Conservation (phyloP, 495 filamentous ascomycete species). For the Aspergillus haitiensis region DNA sequence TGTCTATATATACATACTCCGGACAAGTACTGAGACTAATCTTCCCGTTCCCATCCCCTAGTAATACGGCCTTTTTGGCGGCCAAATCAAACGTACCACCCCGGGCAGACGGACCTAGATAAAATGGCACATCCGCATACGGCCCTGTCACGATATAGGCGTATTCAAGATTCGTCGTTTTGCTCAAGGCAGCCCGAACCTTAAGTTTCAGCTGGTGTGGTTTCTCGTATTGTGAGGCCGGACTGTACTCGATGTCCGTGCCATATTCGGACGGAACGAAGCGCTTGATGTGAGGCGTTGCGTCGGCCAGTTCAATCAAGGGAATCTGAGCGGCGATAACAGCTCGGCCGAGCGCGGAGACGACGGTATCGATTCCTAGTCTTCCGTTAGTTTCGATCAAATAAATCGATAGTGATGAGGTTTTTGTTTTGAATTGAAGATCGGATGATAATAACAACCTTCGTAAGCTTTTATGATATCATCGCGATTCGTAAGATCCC, state of each 20-base stretch:
- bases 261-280: slow-evolving; percentile 75
- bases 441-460: too few relatives aligned
- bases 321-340: slow-evolving; percentile 58
- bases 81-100: slow-evolving; percentile 57
- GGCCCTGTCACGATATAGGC: slow-evolving; percentile 70
- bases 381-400: background rate
- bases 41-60: slow-evolving; percentile 55
- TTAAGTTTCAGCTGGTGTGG: slow-evolving; percentile 71
- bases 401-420: too few relatives aligned
- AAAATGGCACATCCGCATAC: slow-evolving; percentile 65
- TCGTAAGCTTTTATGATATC: slow-evolving; percentile 56
- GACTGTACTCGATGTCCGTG: slow-evolving; percentile 68
- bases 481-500: slow-evolving; percentile 53
- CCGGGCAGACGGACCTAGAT: slow-evolving; percentile 31
- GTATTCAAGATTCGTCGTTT: slow-evolving; percentile 51
- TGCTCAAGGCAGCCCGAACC: slow-evolving; percentile 58
- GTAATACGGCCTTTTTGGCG: slow-evolving; percentile 55
- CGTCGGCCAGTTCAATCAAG: slow-evolving; percentile 58
- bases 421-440: background rate
- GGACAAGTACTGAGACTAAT: slow-evolving; percentile 66
- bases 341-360: slow-evolving; percentile 63
- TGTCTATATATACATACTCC: slow-evolving; percentile 53
- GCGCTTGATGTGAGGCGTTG: slow-evolving; percentile 55
- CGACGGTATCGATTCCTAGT: slow-evolving; percentile 60
- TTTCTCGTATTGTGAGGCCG: slow-evolving; percentile 58